Conservation (phyloP, 2,329 filamentous ascomycete species). For the Aspergillus fumigatus region DNA sequence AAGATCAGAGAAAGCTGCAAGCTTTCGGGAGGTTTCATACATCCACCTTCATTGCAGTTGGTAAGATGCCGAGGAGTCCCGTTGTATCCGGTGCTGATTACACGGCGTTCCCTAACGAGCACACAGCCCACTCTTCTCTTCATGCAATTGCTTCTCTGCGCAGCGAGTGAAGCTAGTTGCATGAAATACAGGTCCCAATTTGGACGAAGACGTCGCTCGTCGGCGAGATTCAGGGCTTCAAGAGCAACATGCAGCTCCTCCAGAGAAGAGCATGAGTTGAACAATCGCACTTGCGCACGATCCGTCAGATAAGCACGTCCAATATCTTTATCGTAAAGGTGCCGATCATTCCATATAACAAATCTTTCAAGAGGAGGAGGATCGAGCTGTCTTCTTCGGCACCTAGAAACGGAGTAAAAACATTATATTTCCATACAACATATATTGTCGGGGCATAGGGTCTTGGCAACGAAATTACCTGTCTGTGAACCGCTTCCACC, state of each 20-base stretch:
- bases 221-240: constrained; percentile 67
- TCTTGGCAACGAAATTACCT: constrained; percentile 44
- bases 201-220: constrained; percentile 75
- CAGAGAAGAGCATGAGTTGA: constrained; percentile 76
- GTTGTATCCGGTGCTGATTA: constrained; percentile 95
- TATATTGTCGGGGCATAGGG: not conserved
- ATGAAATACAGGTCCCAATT: constrained; percentile 98
- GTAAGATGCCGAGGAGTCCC: constrained; percentile 84
- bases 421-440: constrained; percentile 1
- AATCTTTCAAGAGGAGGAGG: constrained; percentile 56
- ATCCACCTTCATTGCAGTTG: constrained; percentile 93
- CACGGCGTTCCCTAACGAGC: constrained; percentile 75
- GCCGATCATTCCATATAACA: constrained; percentile 61
- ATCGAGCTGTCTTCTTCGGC: constrained; percentile 43
- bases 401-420: constrained; percentile 34
- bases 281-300: constrained; percentile 74
- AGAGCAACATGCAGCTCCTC: constrained; percentile 69
- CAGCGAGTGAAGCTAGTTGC: constrained; percentile 87
- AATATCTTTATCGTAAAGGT: constrained; percentile 63
- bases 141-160: constrained; percentile 94
- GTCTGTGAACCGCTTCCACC: constrained; percentile 73
- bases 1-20: not conserved
- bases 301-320: constrained; percentile 75
- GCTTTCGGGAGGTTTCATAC: constrained; percentile 36
- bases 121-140: constrained; percentile 94